Conservation (phyloP, 225 moss, liverwort and hornwort genomes). For the Neckera pumila region DNA sequence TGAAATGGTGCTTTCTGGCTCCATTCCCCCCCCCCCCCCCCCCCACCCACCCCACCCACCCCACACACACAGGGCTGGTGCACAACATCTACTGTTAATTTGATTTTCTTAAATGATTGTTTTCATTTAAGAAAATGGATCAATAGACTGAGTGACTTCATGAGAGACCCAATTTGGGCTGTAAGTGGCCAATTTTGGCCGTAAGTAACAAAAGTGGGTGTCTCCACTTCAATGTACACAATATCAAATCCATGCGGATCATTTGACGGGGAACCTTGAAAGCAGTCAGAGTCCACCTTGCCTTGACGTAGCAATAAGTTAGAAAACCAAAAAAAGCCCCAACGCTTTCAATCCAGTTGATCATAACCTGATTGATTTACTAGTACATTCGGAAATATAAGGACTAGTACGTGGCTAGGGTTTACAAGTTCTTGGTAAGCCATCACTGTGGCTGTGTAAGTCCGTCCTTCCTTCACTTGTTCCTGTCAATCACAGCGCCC, state of each 20-base stretch:
- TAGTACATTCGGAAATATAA: neutral
- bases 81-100: neutral
- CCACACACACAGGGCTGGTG: no score
- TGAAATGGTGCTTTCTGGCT: no score
- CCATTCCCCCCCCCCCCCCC: no score
- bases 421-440: neutral
- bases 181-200: neutral
- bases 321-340: neutral
- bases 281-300: neutral
- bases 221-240: neutral
- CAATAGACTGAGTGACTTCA: neutral
- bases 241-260: neutral
- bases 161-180: neutral
- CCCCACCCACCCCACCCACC: no score
- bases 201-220: neutral
- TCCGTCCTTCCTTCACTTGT: neutral
- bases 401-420: neutral
- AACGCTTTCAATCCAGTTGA: neutral
- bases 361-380: slow-evolving; percentile 19
- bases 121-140: neutral
- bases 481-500: neutral
- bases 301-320: neutral
- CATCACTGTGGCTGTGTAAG: neutral
- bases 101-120: neutral
- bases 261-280: neutral